Base-by-base conservation (phyloP, 345 rosid genomes). In the Eucalyptus urophylla region DNA sequence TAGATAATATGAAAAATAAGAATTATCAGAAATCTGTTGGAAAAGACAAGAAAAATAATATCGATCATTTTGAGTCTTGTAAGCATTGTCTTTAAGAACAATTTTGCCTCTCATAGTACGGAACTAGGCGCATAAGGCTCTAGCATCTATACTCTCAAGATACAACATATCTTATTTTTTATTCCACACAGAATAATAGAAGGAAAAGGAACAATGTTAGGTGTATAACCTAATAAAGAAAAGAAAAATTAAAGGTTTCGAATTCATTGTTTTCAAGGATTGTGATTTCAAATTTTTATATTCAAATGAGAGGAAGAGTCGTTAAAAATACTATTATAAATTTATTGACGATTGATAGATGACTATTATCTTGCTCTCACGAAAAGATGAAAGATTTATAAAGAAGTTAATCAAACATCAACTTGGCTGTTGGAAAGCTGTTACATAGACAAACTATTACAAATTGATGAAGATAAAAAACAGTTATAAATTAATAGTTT, bases 91-190 rank as follows among this genome's bases (percentile, higher is more conserved):
- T 21, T 65, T n/a, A 65, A n/a, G 37, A 65, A 65, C 8, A 65
- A 65, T 14, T 65, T 15, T 0, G 5, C 17, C 21, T 3, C 9
- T 14, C 16, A 33, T 7, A n/a, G 5, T 65, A 6, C 4, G 76
- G n/a, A 67, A n/a, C 19, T 67, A 5, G 10, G 40, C 17, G 3
- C 11, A 2, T n/a, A 56, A 56, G 13, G 29, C 62, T 56, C 21
- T 56, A 56, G 37, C 17, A 2, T 31, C 37, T 65, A 7, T 65
- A 15, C 12, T 29, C 37, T 31, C 40, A 67, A 27, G 1, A 67
- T 1, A n/a, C 19, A 67, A 24, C 27, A 56, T 22, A 24, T 9
- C 29, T 24, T 56, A 9, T 56, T 56, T 11, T 24, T 56, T 56
- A 56, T 56, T 56, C 13, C 6, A 1, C 62, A 56, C 14, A 22